phyloP scores from a whole-genome alignment of 495 filamentous ascomycete genomes.

The Aspergillus cavernicola region DNA sequence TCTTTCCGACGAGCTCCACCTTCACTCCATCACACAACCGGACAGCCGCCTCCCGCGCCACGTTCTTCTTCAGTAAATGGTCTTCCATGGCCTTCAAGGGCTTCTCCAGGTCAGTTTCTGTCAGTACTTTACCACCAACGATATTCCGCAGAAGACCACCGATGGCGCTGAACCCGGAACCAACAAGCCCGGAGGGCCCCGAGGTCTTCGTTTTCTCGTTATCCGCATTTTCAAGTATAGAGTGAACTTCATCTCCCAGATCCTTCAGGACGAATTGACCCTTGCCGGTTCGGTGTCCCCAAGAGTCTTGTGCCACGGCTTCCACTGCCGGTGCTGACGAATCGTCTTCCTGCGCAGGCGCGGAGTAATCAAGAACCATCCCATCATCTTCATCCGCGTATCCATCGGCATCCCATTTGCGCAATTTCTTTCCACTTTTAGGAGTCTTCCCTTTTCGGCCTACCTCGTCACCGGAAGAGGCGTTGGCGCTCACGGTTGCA shows the following conservation, averaged over 20 bases:
- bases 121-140: constrained; percentile 87
- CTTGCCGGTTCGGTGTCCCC: constrained; percentile 79
- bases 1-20: constrained; percentile 81
- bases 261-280: constrained; percentile 94
- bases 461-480: constrained; percentile 81
- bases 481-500: constrained; percentile 58
- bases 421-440: constrained; percentile 72
- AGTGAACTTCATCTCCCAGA: constrained; percentile 87
- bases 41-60: constrained; percentile 88
- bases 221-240: constrained; percentile 71
- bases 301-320: constrained; percentile 69
- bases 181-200: constrained; percentile 60
- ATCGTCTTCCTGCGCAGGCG: constrained; percentile 49
- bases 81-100: constrained; percentile 94
- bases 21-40: constrained; percentile 90
- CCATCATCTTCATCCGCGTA: constrained; percentile 82
- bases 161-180: constrained; percentile 72
- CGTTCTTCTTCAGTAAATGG: constrained; percentile 92
- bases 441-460: constrained; percentile 54
- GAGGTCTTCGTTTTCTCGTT: constrained; percentile 54
- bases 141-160: constrained; percentile 88
- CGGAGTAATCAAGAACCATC: constrained; percentile 82
- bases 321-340: constrained; percentile 57
- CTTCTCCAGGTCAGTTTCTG: constrained; percentile 81
- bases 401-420: constrained; percentile 89